A percentile compares a stretch with the other conserved stretches of the same genome.
Evolutionary conservation across 768 basidiomycete genomes (phyloP).

Genomic region (Kwoniella heveanensis): DNA sequence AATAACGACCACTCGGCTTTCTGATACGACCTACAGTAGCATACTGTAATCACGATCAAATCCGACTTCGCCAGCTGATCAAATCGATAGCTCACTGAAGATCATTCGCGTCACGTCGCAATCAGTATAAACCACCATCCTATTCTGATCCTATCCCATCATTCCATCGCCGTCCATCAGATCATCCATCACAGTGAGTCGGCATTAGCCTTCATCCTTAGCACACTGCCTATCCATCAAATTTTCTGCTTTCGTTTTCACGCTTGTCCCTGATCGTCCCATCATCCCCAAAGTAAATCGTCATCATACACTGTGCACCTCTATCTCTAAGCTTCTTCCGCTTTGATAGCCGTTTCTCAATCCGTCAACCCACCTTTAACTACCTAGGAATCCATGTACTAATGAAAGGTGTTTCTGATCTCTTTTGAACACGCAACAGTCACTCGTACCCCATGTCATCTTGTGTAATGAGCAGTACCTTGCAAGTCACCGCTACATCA

Average conservation of each 20-base stretch:
- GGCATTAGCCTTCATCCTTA: not conserved
- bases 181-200: not conserved
- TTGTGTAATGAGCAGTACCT: slow-evolving; percentile 17
- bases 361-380: too few relatives aligned
- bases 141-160: too few relatives aligned
- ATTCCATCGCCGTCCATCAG: not conserved
- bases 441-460: slow-evolving; percentile 7
- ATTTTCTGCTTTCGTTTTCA: not conserved
- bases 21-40: too few relatives aligned
- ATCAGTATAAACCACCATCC: not conserved
- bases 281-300: not conserved
- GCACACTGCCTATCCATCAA: not conserved
- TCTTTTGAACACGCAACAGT: not conserved
- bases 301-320: not conserved
- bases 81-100: slow-evolving; percentile 2
- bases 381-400: too few relatives aligned
- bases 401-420: not conserved
- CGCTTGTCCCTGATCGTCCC: not conserved
- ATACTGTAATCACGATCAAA: not conserved
- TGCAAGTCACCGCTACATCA: not conserved
- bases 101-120: slow-evolving; percentile 14
- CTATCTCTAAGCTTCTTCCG: too few relatives aligned
- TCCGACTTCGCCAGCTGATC: slow-evolving; percentile 8
- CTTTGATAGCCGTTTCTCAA: too few relatives aligned
- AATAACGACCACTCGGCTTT: not conserved